phyloP scores from a whole-genome alignment of 1,284 basidiomycete genomes.

The Trichosporon inkin region DNA sequence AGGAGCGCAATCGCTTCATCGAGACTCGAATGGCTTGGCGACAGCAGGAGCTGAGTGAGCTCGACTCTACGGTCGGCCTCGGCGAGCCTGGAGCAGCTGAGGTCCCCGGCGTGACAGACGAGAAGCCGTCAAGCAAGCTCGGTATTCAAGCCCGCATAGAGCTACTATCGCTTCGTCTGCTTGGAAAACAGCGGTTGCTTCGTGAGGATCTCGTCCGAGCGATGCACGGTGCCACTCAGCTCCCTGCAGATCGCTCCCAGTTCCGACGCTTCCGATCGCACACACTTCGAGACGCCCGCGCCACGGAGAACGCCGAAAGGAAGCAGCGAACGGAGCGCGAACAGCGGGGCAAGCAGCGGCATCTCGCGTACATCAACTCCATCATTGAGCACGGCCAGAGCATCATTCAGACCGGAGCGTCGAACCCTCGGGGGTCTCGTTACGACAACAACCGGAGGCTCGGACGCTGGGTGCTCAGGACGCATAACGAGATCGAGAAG shows the following conservation, averaged over 20 bases:
- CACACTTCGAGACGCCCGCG: slow-evolving; percentile 80
- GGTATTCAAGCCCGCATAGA: slow-evolving; percentile 82
- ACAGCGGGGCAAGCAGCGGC: slow-evolving; percentile 90
- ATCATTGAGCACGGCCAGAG: slow-evolving; percentile 84
- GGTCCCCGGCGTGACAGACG: slow-evolving; percentile 52
- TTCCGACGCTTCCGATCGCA: slow-evolving; percentile 87
- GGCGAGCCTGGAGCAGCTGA: slow-evolving; percentile 60
- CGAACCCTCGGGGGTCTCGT: slow-evolving; percentile 43
- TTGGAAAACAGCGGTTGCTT: slow-evolving; percentile 83
- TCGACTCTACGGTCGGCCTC: slow-evolving; percentile 78
- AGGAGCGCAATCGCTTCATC: slow-evolving; percentile 86
- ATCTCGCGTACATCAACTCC: slow-evolving; percentile 85
- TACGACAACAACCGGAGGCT: slow-evolving; percentile 48
- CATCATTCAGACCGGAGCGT: slow-evolving; percentile 57
- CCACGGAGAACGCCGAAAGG: slow-evolving; percentile 84
- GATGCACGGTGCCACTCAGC: slow-evolving; percentile 81
- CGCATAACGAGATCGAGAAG: slow-evolving; percentile 55
- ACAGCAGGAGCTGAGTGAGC: slow-evolving; percentile 77
- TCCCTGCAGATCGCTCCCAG: slow-evolving; percentile 85
- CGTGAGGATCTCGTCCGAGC: slow-evolving; percentile 82
- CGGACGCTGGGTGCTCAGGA: slow-evolving; percentile 52
- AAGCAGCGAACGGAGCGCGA: slow-evolving; percentile 90
- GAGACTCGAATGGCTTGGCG: slow-evolving; percentile 86
- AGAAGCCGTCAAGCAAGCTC: slow-evolving; percentile 51
- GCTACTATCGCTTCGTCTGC: slow-evolving; percentile 83